A percentile compares a stretch with the other conserved stretches of the same genome.
phyloP scores from a whole-genome alignment of 805 yeast genomes.

The Candida ficus region DNA sequence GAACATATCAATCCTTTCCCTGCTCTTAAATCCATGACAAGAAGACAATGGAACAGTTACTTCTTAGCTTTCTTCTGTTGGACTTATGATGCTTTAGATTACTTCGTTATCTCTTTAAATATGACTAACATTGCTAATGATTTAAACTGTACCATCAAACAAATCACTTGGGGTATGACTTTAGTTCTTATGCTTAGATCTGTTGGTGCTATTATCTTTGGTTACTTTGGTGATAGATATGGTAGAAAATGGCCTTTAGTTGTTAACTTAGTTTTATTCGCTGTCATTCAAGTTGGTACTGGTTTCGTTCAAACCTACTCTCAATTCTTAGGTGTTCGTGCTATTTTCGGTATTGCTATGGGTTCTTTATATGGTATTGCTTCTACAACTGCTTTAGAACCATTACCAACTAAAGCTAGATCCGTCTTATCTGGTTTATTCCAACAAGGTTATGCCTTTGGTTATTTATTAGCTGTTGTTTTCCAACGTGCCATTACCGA shows the following conservation, averaged over 20 bases:
- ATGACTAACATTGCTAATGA: conserved; percentile 41
- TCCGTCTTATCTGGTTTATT: conserved; percentile 63
- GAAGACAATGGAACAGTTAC: conserved; percentile 51
- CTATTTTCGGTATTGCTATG: conserved; percentile 55
- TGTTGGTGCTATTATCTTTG: conserved; percentile 60
- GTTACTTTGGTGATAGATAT: conserved; percentile 51
- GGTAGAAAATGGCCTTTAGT: conserved; percentile 60
- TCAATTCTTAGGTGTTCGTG: conserved; percentile 58
- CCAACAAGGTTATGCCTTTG: conserved; percentile 78
- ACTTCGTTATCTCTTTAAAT: conserved; percentile 51
- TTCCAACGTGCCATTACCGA: conserved; percentile 60
- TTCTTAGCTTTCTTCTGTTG: conserved; percentile 50
- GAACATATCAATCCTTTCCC: conserved; percentile 58
- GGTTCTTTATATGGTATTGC: conserved; percentile 44
- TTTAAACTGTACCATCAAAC: conserved; percentile 40
- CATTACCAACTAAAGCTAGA: conserved; percentile 44
- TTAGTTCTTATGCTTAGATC: conserved; percentile 65
- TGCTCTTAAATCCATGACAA: conserved; percentile 41
- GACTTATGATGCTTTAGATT: conserved; percentile 67
- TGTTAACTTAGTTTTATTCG: conserved; percentile 39
- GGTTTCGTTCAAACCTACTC: conserved; percentile 53
- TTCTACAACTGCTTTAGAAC: conserved; percentile 38
- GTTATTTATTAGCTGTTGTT: conserved; percentile 59
- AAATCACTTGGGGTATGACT: conserved; percentile 55
- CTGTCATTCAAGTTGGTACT: conserved; percentile 55